These are phyloP conservation scores for Evansstolkia leycettana DNA, from an alignment of 495 filamentous ascomycete species.

Conservation along the genomic window DNA sequence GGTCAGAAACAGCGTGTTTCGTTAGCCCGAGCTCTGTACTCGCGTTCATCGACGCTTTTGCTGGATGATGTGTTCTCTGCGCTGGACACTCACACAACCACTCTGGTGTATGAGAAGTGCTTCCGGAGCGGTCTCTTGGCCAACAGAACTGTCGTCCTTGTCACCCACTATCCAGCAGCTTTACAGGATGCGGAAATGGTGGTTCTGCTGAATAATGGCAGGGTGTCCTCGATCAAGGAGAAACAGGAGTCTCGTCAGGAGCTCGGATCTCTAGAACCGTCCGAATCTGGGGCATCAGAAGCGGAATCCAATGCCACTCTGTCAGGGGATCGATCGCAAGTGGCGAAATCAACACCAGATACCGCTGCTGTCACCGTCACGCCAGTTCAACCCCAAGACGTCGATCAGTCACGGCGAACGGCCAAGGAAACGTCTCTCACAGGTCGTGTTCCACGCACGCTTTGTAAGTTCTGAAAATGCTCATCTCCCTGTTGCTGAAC, in stretches of 20 bases:
- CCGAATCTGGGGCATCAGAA: too few relatives aligned
- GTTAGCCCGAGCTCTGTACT: constrained; percentile 51
- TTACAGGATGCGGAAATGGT: constrained; percentile 32
- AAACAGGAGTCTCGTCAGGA: neutral
- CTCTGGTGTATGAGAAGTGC: constrained; percentile 47
- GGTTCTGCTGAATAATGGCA: constrained; percentile 29
- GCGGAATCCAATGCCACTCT: too few relatives aligned
- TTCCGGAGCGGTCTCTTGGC: constrained; percentile 45
- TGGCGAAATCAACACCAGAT: neutral
- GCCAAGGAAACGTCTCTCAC: constrained; percentile 10
- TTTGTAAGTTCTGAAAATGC: constrained; percentile 7
- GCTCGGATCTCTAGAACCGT: neutral
- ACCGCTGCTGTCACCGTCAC: neutral
- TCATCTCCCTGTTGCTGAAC: neutral
- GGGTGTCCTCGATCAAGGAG: constrained; percentile 6
- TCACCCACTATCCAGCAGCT: constrained; percentile 47
- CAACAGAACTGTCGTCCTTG: constrained; percentile 47
- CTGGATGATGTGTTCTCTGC: constrained; percentile 53
- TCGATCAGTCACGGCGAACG: constrained; percentile 1
- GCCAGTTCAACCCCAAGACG: neutral
- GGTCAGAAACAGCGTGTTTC: constrained; percentile 54
- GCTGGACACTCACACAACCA: constrained; percentile 54
- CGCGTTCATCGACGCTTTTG: constrained; percentile 42
- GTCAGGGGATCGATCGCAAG: too few relatives aligned
- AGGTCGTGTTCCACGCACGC: constrained; percentile 13